Percentiles rank a stretch among this genome's conserved stretches.
These are phyloP conservation scores for Zalerion maritima DNA, from an alignment of 495 filamentous ascomycete species.

Conservation along the genomic window DNA sequence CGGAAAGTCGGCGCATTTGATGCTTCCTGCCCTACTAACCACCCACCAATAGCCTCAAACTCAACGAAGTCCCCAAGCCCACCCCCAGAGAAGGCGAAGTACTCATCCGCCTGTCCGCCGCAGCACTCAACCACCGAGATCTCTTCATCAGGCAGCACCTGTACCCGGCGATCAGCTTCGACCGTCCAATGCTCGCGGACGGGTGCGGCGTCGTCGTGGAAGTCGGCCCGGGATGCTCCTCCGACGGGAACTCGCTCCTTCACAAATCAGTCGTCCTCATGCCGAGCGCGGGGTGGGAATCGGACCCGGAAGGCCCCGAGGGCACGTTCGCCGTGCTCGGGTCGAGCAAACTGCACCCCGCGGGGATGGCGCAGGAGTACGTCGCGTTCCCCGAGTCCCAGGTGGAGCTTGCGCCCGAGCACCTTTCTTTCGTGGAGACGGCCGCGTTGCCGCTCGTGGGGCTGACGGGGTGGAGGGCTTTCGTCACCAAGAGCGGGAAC, in stretches of 20 bases:
- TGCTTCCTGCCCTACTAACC: slow-evolving; percentile 4
- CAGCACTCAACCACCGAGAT: slow-evolving; percentile 82
- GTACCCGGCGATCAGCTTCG: slow-evolving; percentile 71
- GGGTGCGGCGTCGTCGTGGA: slow-evolving; percentile 57
- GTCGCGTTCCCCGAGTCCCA: slow-evolving; percentile 53
- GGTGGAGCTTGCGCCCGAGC: slow-evolving; percentile 56
- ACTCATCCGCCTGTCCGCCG: slow-evolving; percentile 54
- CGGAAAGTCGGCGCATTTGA: background rate
- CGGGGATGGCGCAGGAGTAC: slow-evolving; percentile 59
- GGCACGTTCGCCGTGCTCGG: slow-evolving; percentile 56
- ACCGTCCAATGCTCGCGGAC: slow-evolving; percentile 62
- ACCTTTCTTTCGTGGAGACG: slow-evolving; percentile 56
- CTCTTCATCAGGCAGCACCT: slow-evolving; percentile 83
- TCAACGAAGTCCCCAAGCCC: slow-evolving; percentile 43
- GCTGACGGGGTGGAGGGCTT: slow-evolving; percentile 74
- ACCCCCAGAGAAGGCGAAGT: slow-evolving; percentile 48
- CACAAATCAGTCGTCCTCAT: slow-evolving; percentile 58
- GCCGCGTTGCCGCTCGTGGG: slow-evolving; percentile 72
- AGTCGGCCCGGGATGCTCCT: slow-evolving; percentile 37
- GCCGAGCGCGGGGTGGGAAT: slow-evolving; percentile 61
- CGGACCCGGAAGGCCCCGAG: slow-evolving; percentile 59
- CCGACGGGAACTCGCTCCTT: slow-evolving; percentile 24
- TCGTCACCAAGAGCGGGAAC: slow-evolving; percentile 55
- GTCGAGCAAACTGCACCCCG: slow-evolving; percentile 42
- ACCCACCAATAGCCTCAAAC: slow-evolving; percentile 38